Evolutionary conservation across 1,284 basidiomycete species (phyloP), one percentile per base, ranked within the genome.

Genomic region (Polyporus tsugae): DNA sequence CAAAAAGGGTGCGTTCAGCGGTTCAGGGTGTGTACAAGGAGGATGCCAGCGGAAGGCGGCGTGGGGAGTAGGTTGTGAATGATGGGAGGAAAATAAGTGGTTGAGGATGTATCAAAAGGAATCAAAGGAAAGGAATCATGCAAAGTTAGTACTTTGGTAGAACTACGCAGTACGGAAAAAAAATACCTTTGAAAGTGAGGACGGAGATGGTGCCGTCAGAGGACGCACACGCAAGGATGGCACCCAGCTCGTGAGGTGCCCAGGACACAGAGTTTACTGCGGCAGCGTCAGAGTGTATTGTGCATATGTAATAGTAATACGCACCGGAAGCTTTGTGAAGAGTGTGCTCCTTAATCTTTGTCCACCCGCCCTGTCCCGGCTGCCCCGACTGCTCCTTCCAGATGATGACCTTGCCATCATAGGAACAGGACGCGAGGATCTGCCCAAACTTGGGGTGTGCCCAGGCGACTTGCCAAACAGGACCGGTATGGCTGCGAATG

Each of bases 401-500:
- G 74, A 99, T 97, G 80, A 99, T 89, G 57, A 99, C 97, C 77
- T 98, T 96, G 63, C 97, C 97, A 76, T 99, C 97, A 80, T 99
- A 99, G 5, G 97, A 98, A 79, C 95, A 98, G 42, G 95, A 97
- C 22, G 97, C 97, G 62, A 99, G 90, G 77, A 99, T 98, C 72
- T 95, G 92, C 1, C 97, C 97, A 75, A 95, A 97, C 79, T 96
- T 97, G 7, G 98, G 97, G 77, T 99, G 97, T 7, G 95, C 97
- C 98, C 97, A 99, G n/a, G 96, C 90, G 60, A 99, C 92, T 80
- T 98, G 96, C 97, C 97, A 99, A 44, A 99, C 96, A 4, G 97
- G 97, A 19, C 97, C 96, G 15, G 96, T 95, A 81, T 99, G 98
- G 62, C 96, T 94, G 71, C 22, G 19, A 22, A 17, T 29, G 19